phyloP scores from a whole-genome alignment of 2,329 filamentous ascomycete species.

The Arthrobotrys conoides region DNA sequence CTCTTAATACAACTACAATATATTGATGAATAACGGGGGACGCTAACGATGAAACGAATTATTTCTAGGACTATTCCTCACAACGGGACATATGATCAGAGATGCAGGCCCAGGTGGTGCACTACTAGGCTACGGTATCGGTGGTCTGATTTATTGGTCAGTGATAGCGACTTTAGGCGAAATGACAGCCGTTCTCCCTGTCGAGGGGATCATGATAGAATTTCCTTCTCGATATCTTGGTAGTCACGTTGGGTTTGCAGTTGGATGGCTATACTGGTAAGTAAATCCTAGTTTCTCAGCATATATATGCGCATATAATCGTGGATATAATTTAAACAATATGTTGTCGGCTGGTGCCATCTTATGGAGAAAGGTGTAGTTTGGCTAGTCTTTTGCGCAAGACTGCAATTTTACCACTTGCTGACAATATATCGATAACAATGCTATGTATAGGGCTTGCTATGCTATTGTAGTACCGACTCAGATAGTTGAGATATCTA shows the following conservation, averaged over 20 bases:
- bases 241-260: constrained; percentile 68
- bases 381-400: too few relatives aligned
- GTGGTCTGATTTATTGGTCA: constrained; percentile 66
- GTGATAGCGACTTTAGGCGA: constrained; percentile 66
- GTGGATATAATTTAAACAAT: too few relatives aligned
- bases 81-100: constrained; percentile 66
- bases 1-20: too few relatives aligned
- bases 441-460: constrained; percentile 63
- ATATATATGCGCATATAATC: too few relatives aligned
- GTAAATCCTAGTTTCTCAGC: constrained; percentile 9
- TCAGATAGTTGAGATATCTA: constrained; percentile 67
- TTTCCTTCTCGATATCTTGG: constrained; percentile 67
- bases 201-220: constrained; percentile 67
- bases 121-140: constrained; percentile 65
- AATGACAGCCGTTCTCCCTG: constrained; percentile 67
- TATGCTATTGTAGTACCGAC: constrained; percentile 65
- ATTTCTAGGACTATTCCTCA: constrained; percentile 65
- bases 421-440: too few relatives aligned
- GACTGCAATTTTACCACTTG: too few relatives aligned
- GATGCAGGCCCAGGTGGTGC: constrained; percentile 66
- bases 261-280: constrained; percentile 69
- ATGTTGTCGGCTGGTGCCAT: too few relatives aligned
- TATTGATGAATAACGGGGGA: too few relatives aligned
- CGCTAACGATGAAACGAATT: background rate
- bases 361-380: too few relatives aligned